Evolutionary conservation across 2,329 filamentous ascomycete species (phyloP), one percentile per base, ranked within the genome.

Genomic region (Aspergillus fumigatus): DNA sequence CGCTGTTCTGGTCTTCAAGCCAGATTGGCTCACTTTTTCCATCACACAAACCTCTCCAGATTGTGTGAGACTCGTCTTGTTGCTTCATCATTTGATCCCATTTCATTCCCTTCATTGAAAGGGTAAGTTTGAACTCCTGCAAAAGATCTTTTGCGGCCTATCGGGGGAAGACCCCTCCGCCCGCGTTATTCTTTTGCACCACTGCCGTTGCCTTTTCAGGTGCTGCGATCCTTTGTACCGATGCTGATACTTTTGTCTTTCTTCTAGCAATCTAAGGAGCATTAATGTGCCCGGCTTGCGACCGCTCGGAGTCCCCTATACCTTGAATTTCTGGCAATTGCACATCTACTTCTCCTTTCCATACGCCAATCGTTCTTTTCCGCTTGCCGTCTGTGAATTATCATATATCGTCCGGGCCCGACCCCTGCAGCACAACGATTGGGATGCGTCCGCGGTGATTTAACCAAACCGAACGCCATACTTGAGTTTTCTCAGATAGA

Each of bases 121-220:
- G 51, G 54, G 62, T 62, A 63, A 26, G 62, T 63, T 59, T 56
- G 52, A 58, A 57, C 47, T 51, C 50, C 38, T 27, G 45, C 51
- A 51, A 50, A 35, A 40, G 19, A 47, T 52, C 48, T 59, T 45
- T n/a, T 51, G 43, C 48, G 49, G 56, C 57, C 50, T 58, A 55
- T 61, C 53, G 53, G 60, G 55, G 54, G 57, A 56, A 53, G 55
- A 54, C 60, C 60, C 59, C 60, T 62, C 60, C 60, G 55, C 60
- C 60, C 60, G 59, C 60, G 59, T 59, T 58, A 52, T 23, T 51
- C 49, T 45, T 47, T 40, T 51, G 55, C 53, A 54, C 51, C 21
- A 41, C 54, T 51, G 55, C 57, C 53, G 32, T 60, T 52, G 48
- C 26, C 52, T 57, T 50, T 27, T 29, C 45, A 41, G 52, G 27